Evolutionary conservation across 345 rosid genomes (phyloP).

Genomic region (Odontarrhena argentea): DNA sequence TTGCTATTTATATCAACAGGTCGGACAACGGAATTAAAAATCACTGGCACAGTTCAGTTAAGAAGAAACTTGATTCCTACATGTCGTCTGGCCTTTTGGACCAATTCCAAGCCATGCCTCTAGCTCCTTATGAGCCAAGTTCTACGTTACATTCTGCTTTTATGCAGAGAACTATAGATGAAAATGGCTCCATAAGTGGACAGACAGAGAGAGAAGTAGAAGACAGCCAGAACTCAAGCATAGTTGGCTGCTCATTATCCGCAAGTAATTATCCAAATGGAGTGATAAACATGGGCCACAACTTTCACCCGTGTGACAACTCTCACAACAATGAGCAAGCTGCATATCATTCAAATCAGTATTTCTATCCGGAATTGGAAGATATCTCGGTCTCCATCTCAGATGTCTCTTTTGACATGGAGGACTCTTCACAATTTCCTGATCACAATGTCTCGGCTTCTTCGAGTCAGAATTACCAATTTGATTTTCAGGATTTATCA

Average conservation of each 20-base stretch:
- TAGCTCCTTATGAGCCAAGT: slow-evolving; percentile 59
- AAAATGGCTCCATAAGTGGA: slow-evolving; percentile 49
- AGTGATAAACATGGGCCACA: slow-evolving; percentile 46
- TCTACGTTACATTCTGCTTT: slow-evolving; percentile 51
- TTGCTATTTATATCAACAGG: slow-evolving; percentile 57
- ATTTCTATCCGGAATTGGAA: slow-evolving; percentile 53
- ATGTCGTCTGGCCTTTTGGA: slow-evolving; percentile 87
- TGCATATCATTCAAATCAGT: slow-evolving; percentile 66
- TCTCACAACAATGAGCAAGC: slow-evolving; percentile 53
- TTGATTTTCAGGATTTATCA: slow-evolving; percentile 51
- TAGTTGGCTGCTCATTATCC: slow-evolving; percentile 64
- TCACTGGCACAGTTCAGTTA: slow-evolving; percentile 99
- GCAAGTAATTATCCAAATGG: slow-evolving; percentile 51
- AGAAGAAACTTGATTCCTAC: slow-evolving; percentile 94
- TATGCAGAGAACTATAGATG: slow-evolving; percentile 64
- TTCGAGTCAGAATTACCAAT: slow-evolving; percentile 53
- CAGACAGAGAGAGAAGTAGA: slow-evolving; percentile 57
- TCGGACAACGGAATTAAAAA: slow-evolving; percentile 97
- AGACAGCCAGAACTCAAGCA: slow-evolving; percentile 65
- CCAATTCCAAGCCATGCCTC: slow-evolving; percentile 78
- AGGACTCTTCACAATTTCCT: slow-evolving; percentile 56
- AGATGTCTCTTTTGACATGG: slow-evolving; percentile 63
- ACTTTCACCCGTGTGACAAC: slow-evolving; percentile 49
- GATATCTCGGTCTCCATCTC: slow-evolving; percentile 63
- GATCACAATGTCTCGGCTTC: slow-evolving; percentile 49